phyloP scores from a whole-genome alignment of 2,329 filamentous ascomycete species.

The Akanthomyces uredinophilus region DNA sequence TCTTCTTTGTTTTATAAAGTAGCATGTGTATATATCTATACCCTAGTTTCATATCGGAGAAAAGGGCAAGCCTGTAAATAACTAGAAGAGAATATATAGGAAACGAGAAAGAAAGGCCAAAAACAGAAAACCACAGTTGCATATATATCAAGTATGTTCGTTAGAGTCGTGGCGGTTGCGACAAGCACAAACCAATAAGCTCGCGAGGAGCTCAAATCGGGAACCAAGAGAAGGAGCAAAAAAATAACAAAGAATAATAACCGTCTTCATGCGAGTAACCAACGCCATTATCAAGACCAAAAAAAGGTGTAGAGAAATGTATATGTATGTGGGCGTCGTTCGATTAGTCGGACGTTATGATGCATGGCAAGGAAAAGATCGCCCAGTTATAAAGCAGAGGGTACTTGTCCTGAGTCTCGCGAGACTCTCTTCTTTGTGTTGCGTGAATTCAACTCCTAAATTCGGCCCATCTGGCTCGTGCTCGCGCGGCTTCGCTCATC shows the following conservation, averaged over 20 bases:
- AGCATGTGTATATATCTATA: neutral
- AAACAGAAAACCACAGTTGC: neutral
- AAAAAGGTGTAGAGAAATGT: neutral
- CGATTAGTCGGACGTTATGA: conserved; percentile 3
- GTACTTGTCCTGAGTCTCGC: neutral
- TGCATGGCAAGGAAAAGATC: neutral
- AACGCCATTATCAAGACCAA: conserved; percentile 3
- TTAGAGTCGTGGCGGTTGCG: conserved; percentile 4
- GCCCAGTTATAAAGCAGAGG: conserved; percentile 1
- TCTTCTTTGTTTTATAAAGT: neutral
- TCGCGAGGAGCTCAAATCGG: neutral
- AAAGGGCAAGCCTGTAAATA: neutral
- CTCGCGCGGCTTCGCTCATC: conserved; percentile 75
- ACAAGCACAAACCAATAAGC: neutral
- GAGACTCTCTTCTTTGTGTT: neutral
- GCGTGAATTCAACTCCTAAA: conserved; percentile 9
- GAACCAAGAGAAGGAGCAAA: neutral
- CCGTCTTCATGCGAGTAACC: conserved; percentile 5
- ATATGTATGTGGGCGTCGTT: neutral
- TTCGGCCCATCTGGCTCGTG: conserved; percentile 56
- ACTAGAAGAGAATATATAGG: neutral
- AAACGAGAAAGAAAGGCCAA: neutral
- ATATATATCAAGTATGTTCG: conserved; percentile 10
- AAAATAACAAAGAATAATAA: neutral
- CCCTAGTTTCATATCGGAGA: neutral